A percentile compares a stretch with the other conserved stretches of the same genome.
Evolutionary conservation across 495 filamentous ascomycete species (phyloP).

Genomic region (Halenospora varia): DNA sequence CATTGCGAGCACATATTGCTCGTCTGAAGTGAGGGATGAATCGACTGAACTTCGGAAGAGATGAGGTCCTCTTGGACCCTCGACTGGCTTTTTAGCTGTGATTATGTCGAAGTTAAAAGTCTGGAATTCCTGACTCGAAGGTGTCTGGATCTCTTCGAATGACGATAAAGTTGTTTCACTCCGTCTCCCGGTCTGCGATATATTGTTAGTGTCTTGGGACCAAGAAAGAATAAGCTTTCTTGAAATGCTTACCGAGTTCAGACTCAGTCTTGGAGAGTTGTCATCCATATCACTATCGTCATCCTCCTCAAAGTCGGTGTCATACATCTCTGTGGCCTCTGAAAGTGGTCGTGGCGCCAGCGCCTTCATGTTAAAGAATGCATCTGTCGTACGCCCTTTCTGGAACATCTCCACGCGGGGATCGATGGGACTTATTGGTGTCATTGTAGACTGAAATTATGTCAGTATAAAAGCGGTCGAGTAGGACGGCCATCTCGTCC

Average conservation of each 20-base stretch:
- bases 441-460: slow-evolving; percentile 10
- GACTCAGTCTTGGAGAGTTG: slow-evolving; percentile 56
- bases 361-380: slow-evolving; percentile 45
- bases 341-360: slow-evolving; percentile 50
- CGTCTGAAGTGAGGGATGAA: slow-evolving; percentile 36
- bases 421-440: slow-evolving; percentile 22
- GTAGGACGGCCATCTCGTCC: background rate
- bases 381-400: slow-evolving; percentile 37
- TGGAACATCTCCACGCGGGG: slow-evolving; percentile 42
- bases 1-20: slow-evolving; percentile 57
- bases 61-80: slow-evolving; percentile 82
- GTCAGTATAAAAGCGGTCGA: slow-evolving; percentile 6
- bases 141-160: slow-evolving; percentile 67
- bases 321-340: slow-evolving; percentile 65
- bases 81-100: slow-evolving; percentile 52
- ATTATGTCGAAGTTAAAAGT: slow-evolving; percentile 43
- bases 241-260: slow-evolving; percentile 57
- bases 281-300: slow-evolving; percentile 58
- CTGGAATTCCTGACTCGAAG: slow-evolving; percentile 44
- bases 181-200: slow-evolving; percentile 49
- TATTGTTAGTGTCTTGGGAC: too few species aligned
- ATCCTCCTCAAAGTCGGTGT: slow-evolving; percentile 71
- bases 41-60: slow-evolving; percentile 67
- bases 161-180: slow-evolving; percentile 74
- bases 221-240: background rate